Percentiles rank a stretch among this genome's conserved stretches.
Conservation (phyloP, 2,329 filamentous ascomycete genomes). For the Alternaria arborescens region DNA sequence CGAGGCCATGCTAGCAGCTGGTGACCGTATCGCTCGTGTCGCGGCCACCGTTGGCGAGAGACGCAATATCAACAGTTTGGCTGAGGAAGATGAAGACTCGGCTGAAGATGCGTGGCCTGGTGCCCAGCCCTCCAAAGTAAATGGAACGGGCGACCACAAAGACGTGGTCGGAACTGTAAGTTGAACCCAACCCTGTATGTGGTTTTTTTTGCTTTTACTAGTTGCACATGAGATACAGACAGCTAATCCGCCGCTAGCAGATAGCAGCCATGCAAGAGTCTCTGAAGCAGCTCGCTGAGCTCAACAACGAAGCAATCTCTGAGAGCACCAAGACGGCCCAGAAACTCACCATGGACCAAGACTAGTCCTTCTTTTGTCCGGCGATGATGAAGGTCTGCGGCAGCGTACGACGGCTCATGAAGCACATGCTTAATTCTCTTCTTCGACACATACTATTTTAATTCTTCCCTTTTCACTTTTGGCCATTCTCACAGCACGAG, state of each 20-base stretch:
- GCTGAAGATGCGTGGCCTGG: slow-evolving; percentile 11
- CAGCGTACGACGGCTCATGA: slow-evolving; percentile 3
- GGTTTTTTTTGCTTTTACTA: slow-evolving; percentile 1
- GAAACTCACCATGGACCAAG: slow-evolving; percentile 40
- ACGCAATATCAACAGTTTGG: slow-evolving; percentile 42
- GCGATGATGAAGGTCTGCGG: background rate
- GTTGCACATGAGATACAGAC: slow-evolving; percentile 1
- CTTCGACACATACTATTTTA: background rate
- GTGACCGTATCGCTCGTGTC: slow-evolving; percentile 48
- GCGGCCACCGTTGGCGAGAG: slow-evolving; percentile 47
- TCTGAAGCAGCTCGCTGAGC: slow-evolving; percentile 44
- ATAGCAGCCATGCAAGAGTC: slow-evolving; percentile 51
- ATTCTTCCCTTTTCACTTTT: background rate
- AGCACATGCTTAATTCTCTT: background rate
- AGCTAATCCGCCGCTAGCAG: slow-evolving; percentile 48
- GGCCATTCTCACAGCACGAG: background rate
- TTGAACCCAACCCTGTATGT: slow-evolving; percentile 19
- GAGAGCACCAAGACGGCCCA: slow-evolving; percentile 46
- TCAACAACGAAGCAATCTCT: slow-evolving; percentile 47
- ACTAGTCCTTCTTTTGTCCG: slow-evolving; percentile 20
- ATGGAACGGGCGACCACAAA: slow-evolving; percentile 17
- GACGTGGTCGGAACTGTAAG: slow-evolving; percentile 50
- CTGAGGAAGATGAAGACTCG: slow-evolving; percentile 42
- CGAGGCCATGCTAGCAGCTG: slow-evolving; percentile 46
- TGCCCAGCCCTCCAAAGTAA: slow-evolving; percentile 8